Evolutionary conservation across 495 filamentous ascomycete species (phyloP), one percentile per base, ranked within the genome.

Genomic region (Aspergillus leporis): DNA sequence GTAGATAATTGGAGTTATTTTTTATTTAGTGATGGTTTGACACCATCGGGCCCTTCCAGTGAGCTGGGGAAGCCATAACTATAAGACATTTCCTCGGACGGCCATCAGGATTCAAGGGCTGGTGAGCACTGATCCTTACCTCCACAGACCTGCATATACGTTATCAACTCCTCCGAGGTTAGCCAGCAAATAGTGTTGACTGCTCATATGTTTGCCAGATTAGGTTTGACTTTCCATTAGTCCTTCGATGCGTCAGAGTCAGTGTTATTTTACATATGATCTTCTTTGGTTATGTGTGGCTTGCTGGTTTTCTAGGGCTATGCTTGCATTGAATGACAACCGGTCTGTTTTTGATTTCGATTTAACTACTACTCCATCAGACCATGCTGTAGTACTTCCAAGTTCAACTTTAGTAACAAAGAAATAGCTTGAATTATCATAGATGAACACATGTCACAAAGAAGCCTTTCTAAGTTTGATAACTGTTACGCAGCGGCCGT

Each of bases 401-500:
- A 28, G 34, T 41, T 41, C 3, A 41, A 41, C 38, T 41, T 41
- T 41, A n/a, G 38, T 6, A 41, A 41, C 5, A 5, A n/a, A 41
- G 16, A n/a, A 14, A 41, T 18, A 41, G 16, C 16, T n/a, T 14
- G 6, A 18, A 14, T 41, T 41, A 41, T 41, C 14, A n/a, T 16
- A 41, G n/a, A 16, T n/a, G 16, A 41, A 16, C 2, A 10, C 1
- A 3, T 41, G 10, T 14, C 14, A 41, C 10, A 41, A n/a, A 5
- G 38, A 14, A 2, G 3, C 38, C 8, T 14, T 16, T 14, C 14
- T 41, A 14, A 3, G 2, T 13, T 19, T 28, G 4, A 31, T 13
- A 43, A 23, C 21, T 41, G 5, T 65, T 68, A 76, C 52, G 69
- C 72, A 50, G 45, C 56, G 32, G 66, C 70, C 36, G 68, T 55